Base-by-base conservation (phyloP, 2,329 filamentous ascomycete genomes). In the Colletotrichum falcatum region DNA sequence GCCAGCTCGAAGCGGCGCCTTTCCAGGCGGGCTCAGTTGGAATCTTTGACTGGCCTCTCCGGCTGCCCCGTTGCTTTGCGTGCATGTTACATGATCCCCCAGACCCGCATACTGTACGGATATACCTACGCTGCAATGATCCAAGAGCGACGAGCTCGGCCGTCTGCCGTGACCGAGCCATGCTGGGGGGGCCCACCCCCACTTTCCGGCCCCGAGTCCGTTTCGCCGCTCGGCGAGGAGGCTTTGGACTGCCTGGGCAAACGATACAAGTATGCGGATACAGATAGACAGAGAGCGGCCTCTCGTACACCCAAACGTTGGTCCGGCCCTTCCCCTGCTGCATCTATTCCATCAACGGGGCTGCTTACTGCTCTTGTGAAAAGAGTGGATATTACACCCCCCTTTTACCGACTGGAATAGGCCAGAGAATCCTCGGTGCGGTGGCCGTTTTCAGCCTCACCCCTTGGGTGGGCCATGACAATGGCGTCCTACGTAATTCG, bases 141-240 rank as follows among this genome's bases (percentile, higher is more conserved):
- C 7, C 7, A 33, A 28, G 28, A 37, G 18, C 56, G 63, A 62
- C 63, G 56, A 66, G 56, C 61, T 42, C 67, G 67, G 67, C 67
- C 56, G 39, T 62, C 56, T 67, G 58, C 58, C 63, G 66, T 42
- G 33, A 70, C 61, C 67, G 51, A 67, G 67, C 63, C 67, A 70
- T 46, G 35, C 20, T 26, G 14, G 30, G 14, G 30, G 44, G 16
- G 12, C 2, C 67, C 64, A 54, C 67, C 58, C 67, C 67, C 67
- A 70, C 64, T 53, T 42, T 59, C 51, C 63, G 67, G 53, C 37
- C 56, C 64, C 64, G 44, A 35, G 23, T 23, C 39, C 49, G 48
- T 20, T 56, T 30, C 49, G 51, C 39, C 64, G 67, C 51, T 51
- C 56, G 58, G 67, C 51, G 60, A 23, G 20, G 26, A n/a, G 18